Evolutionary conservation across 805 yeast genomes (phyloP).

Genomic region (Ogataea pini): DNA sequence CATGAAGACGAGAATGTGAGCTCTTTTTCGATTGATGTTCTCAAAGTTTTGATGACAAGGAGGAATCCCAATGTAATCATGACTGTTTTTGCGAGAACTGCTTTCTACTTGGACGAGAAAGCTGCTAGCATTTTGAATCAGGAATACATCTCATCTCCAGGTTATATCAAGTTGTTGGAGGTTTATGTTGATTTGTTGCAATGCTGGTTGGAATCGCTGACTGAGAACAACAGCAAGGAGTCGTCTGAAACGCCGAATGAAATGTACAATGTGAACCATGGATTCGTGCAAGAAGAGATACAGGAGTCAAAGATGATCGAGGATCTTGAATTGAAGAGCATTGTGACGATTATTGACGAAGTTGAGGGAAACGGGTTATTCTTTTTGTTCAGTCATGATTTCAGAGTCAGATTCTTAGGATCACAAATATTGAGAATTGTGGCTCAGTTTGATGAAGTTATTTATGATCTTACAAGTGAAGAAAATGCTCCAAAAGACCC

Average conservation of each 20-base stretch:
- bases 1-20: constrained; percentile 67
- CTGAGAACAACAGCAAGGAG: constrained; percentile 32
- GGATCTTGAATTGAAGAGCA: constrained; percentile 72
- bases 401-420: constrained; percentile 71
- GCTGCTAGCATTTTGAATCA: constrained; percentile 56
- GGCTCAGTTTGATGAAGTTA: constrained; percentile 84
- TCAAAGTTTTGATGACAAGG: constrained; percentile 65
- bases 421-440: constrained; percentile 72
- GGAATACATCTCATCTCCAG: constrained; percentile 59
- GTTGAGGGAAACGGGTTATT: constrained; percentile 95
- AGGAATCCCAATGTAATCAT: constrained; percentile 70
- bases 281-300: constrained; percentile 40
- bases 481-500: constrained; percentile 7
- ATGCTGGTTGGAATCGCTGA: constrained; percentile 77
- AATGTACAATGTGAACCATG: constrained; percentile 37
- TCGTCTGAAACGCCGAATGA: constrained; percentile 34
- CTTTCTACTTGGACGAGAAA: constrained; percentile 76
- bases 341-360: constrained; percentile 86
- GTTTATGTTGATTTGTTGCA: constrained; percentile 77
- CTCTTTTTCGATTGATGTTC: constrained; percentile 59
- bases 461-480: constrained; percentile 48
- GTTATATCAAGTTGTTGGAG: constrained; percentile 58
- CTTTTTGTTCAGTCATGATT: constrained; percentile 86
- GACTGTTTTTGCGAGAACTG: constrained; percentile 73
- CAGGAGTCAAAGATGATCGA: constrained; percentile 51